These are phyloP conservation scores for Candida arabinofermentans DNA, from an alignment of 805 yeast species.

Conservation along the genomic window DNA sequence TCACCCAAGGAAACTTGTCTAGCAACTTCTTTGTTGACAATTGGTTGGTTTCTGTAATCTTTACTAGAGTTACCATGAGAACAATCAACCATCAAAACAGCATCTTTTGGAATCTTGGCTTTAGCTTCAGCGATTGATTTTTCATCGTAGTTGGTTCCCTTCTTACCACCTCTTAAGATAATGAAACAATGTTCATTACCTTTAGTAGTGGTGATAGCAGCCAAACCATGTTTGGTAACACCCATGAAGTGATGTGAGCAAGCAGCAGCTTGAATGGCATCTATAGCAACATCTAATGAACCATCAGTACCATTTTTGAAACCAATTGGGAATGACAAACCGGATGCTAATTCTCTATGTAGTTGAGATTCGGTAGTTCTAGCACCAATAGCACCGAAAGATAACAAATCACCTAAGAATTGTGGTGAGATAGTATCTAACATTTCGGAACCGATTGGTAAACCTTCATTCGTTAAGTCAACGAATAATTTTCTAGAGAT, in stretches of 20 bases:
- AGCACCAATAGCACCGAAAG: constrained; percentile 98
- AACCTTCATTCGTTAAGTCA: constrained; percentile 63
- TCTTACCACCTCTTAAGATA: constrained; percentile 92
- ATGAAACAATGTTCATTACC: constrained; percentile 95
- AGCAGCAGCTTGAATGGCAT: constrained; percentile 89
- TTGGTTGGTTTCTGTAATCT: constrained; percentile 93
- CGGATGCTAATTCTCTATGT: constrained; percentile 96
- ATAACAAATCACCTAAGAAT: constrained; percentile 82
- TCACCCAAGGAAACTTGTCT: constrained; percentile 78
- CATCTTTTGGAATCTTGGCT: constrained; percentile 47
- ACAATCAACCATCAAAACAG: constrained; percentile 96
- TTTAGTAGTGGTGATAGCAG: constrained; percentile 92
- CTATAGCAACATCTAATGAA: constrained; percentile 84
- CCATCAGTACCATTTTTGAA: constrained; percentile 99
- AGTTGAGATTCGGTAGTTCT: constrained; percentile 98
- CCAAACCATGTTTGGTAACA: constrained; percentile 95
- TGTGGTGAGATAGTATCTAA: constrained; percentile 97
- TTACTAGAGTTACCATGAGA: constrained; percentile 96
- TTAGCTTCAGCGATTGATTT: constrained; percentile 74
- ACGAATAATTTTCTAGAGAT: constrained; percentile 84
- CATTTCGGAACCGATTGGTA: constrained; percentile 98
- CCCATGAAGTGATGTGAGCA: constrained; percentile 94
- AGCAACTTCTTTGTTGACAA: constrained; percentile 74
- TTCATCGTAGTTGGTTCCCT: constrained; percentile 89
- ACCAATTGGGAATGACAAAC: constrained; percentile 97